phyloP scores from a whole-genome alignment of 257 asterid genomes.

The Rauvolfia tetraphylla region DNA sequence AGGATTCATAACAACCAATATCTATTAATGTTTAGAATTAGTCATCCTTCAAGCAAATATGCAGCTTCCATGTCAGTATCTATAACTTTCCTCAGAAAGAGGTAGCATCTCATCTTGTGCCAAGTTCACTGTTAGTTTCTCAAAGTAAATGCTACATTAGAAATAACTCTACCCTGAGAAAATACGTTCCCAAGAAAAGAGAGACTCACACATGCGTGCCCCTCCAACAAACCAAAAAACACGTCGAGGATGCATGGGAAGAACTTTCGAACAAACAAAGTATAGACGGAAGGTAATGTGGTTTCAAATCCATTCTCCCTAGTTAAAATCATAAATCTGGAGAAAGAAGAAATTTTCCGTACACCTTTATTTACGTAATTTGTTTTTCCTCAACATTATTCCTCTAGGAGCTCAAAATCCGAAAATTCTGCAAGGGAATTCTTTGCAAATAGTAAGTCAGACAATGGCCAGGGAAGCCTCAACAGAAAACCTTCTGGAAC shows the following conservation, averaged over 20 bases:
- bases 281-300: background rate
- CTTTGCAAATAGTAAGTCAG: background rate
- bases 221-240: background rate
- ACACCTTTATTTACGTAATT: too few species aligned
- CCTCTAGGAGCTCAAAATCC: background rate
- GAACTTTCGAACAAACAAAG: background rate
- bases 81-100: background rate
- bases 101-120: background rate
- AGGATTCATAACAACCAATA: background rate
- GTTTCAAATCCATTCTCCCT: background rate
- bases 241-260: background rate
- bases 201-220: too few species aligned
- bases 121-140: background rate
- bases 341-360: too few species aligned
- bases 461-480: background rate
- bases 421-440: background rate
- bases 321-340: too few species aligned
- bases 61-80: background rate
- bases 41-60: background rate
- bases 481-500: background rate
- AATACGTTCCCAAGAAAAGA: too few species aligned
- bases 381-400: background rate
- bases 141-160: background rate
- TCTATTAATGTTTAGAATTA: background rate
- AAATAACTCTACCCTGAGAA: too few species aligned